A percentile compares a stretch with the other conserved stretches of the same genome.
Evolutionary conservation across 805 yeast species (phyloP).

Genomic region (Ogataea thermomethanolica): DNA sequence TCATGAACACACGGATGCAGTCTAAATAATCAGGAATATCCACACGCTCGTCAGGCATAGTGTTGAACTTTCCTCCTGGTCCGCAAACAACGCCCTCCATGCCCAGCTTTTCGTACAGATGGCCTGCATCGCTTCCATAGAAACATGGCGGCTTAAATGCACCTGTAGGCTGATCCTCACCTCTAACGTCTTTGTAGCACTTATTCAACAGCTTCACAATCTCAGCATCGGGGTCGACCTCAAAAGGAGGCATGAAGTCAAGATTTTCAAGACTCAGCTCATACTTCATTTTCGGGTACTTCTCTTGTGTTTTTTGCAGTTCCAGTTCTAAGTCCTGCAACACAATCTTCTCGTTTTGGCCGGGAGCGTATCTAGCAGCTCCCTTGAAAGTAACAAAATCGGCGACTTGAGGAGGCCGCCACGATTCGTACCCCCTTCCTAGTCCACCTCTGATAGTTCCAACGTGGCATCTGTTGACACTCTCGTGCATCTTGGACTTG

Average conservation of each 20-base stretch:
- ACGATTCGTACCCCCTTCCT: conserved; percentile 28
- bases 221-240: conserved; percentile 22
- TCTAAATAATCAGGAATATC: conserved; percentile 24
- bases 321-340: conserved; percentile 24
- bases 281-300: conserved; percentile 25
- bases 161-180: conserved; percentile 24
- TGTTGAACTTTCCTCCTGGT: conserved; percentile 27
- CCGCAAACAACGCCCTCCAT: conserved; percentile 28
- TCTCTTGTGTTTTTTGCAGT: conserved; percentile 23
- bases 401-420: conserved; percentile 34
- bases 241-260: conserved; percentile 28
- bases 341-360: conserved; percentile 26
- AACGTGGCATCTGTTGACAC: conserved; percentile 31
- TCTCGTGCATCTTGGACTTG: conserved; percentile 22
- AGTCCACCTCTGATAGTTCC: conserved; percentile 32
- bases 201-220: conserved; percentile 19
- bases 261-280: conserved; percentile 19
- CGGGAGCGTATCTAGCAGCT: conserved; percentile 34
- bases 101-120: conserved; percentile 22
- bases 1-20: conserved; percentile 24
- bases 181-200: conserved; percentile 18
- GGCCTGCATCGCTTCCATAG: conserved; percentile 28
- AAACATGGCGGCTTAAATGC: conserved; percentile 27
- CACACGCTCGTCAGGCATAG: conserved; percentile 27
- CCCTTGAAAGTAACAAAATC: conserved; percentile 33